Conservation (phyloP, 768 basidiomycete genomes). For the Leccinum pellstonianum region DNA sequence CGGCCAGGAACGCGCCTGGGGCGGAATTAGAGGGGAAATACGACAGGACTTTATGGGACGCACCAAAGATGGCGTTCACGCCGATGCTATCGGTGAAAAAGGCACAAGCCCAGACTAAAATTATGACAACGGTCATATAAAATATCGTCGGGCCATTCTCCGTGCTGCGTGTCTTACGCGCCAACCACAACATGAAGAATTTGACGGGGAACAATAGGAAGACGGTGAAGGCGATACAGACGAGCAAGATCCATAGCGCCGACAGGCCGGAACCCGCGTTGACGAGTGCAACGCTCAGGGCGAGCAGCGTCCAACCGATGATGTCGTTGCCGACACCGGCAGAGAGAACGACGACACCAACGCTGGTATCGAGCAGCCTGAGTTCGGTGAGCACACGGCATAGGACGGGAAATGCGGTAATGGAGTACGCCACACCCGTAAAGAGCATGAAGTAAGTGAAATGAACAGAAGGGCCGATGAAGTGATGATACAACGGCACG, state of each 20-base stretch:
- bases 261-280: constrained; percentile 82
- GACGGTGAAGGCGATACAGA: constrained; percentile 77
- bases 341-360: constrained; percentile 90
- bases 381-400: constrained; percentile 89
- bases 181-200: constrained; percentile 65
- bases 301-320: constrained; percentile 84
- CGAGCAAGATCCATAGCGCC: constrained; percentile 82
- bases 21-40: neutral
- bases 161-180: constrained; percentile 71
- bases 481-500: constrained; percentile 51
- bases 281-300: constrained; percentile 88
- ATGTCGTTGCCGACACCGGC: constrained; percentile 92
- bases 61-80: constrained; percentile 88
- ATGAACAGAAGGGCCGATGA: constrained; percentile 62
- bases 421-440: constrained; percentile 86
- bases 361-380: constrained; percentile 86
- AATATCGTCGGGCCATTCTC: constrained; percentile 83
- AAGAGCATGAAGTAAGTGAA: constrained; percentile 95
- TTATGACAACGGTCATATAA: constrained; percentile 84
- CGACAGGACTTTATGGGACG: neutral
- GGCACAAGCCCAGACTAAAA: constrained; percentile 80
- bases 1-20: constrained; percentile 77
- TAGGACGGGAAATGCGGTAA: constrained; percentile 83
- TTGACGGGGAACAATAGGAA: constrained; percentile 71
- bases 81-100: constrained; percentile 95